phyloP scores from a whole-genome alignment of 2,329 filamentous ascomycete species.

The Sporothrix pseudoabietina region DNA sequence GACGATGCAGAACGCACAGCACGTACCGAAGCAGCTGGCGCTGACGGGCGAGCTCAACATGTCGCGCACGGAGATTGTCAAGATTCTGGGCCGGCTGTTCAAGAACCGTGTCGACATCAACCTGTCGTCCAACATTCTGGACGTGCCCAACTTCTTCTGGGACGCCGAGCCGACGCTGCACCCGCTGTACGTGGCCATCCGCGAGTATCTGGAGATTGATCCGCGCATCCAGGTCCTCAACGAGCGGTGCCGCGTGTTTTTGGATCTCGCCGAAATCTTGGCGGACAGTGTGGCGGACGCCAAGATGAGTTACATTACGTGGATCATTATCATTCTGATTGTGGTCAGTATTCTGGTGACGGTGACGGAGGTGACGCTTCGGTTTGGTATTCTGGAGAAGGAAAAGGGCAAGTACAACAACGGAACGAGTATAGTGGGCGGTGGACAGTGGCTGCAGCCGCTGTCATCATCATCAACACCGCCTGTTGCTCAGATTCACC shows the following conservation, averaged over 20 bases:
- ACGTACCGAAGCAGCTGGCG: slow-evolving; percentile 85
- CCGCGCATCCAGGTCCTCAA: slow-evolving; percentile 95
- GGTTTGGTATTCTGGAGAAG: slow-evolving; percentile 72
- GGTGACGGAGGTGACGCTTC: slow-evolving; percentile 80
- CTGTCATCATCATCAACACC: neutral
- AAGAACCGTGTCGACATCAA: slow-evolving; percentile 96
- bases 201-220: slow-evolving; percentile 97
- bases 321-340: slow-evolving; percentile 97
- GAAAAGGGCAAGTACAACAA: slow-evolving; percentile 42
- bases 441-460: neutral
- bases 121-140: slow-evolving; percentile 92
- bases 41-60: slow-evolving; percentile 89
- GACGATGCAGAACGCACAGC: slow-evolving; percentile 90
- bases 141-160: slow-evolving; percentile 98
- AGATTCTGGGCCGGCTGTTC: slow-evolving; percentile 86
- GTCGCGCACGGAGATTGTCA: slow-evolving; percentile 88
- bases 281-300: slow-evolving; percentile 89
- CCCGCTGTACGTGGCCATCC: slow-evolving; percentile 89
- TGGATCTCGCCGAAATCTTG: slow-evolving; percentile 93
- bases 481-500: slow-evolving; percentile 18
- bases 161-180: slow-evolving; percentile 93
- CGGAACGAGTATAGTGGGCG: neutral
- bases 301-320: slow-evolving; percentile 95
- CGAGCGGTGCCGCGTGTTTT: slow-evolving; percentile 92
- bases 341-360: slow-evolving; percentile 89